Evolutionary conservation across 345 rosid species (phyloP), one percentile per base, ranked within the genome.

Genomic region (Pistacia integerrima): DNA sequence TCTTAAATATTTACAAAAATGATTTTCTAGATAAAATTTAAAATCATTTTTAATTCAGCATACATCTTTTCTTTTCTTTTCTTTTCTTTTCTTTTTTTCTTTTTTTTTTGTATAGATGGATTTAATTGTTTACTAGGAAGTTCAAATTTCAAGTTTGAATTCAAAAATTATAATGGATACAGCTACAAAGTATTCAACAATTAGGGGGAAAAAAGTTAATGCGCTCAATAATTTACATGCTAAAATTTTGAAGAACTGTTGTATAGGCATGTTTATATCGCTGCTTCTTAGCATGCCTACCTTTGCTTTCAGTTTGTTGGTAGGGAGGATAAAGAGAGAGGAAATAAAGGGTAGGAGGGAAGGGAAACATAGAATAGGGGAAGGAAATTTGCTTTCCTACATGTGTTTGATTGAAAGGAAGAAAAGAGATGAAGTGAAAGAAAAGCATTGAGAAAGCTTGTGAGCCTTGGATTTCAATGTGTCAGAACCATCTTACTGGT

Each of bases 401-500:
- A 62, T 62, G 8, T 33, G 28, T 8, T 62, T 33, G 46, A 6
- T 62, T 62, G 35, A 33, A n/a, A 30, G 46, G 17, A 51, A 46
- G 55, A 13, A 49, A 51, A 54, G 17, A n/a, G 62, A 54, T 54
- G 13, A 54, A 9, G 8, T 41, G 46, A 11, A 54, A 56, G 11
- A 55, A 3, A 52, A 12, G 48, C 38, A 52, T 16, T 69, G 62
- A 14, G 46, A 55, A 33, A 17, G 25, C 73, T 28, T 54, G 57
- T 33, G 18, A 33, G 58, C 62, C 25, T 35, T 55, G 20, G 28
- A 17, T 18, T 44, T 36, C 16, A 16, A 56, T n/a, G 49, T 56
- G 18, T 70, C 60, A 57, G 64, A 56, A 36, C 63, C 33, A 52
- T 44, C 46, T 51, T 56, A 69, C 16, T 55, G 17, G 60, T 70